Conservation (phyloP, 495 filamentous ascomycete species). For the Penicillium cosmopolitanum region DNA sequence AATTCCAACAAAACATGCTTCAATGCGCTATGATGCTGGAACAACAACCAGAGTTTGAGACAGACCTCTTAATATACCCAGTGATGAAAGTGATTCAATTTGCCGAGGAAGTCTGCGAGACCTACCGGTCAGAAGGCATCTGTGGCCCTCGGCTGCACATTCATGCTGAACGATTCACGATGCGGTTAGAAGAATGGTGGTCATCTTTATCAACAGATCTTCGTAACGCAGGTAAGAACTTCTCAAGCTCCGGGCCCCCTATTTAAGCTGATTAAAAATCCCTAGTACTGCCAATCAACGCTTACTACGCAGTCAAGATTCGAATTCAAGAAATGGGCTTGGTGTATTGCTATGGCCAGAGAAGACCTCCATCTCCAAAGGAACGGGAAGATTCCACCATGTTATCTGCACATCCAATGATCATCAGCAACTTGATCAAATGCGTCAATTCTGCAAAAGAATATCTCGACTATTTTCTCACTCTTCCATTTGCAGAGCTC, state of each 20-base stretch:
- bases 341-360: conserved; percentile 22
- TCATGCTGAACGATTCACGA: conserved; percentile 21
- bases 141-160: conserved; percentile 7
- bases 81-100: conserved; percentile 15
- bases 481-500: conserved; percentile 7
- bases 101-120: conserved; percentile 17
- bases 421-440: conserved; percentile 9
- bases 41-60: conserved; percentile 16
- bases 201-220: conserved; percentile 18
- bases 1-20: conserved; percentile 17
- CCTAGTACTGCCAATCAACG: conserved; percentile 15
- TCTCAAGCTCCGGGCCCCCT: not conserved
- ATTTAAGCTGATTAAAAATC: not conserved
- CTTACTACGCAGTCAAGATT: conserved; percentile 19
- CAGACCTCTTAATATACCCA: conserved; percentile 18
- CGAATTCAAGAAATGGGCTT: conserved; percentile 24
- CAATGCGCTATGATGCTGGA: conserved; percentile 17
- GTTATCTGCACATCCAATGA: conserved; percentile 13
- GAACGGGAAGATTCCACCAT: conserved; percentile 14
- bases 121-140: conserved; percentile 13
- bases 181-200: conserved; percentile 24
- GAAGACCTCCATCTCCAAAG: conserved; percentile 14
- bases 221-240: conserved; percentile 5
- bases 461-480: conserved; percentile 12
- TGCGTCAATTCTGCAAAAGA: not conserved